These are phyloP conservation scores for Exserohilum turcica DNA, from an alignment of 2,329 filamentous ascomycete genomes.

Conservation along the genomic window DNA sequence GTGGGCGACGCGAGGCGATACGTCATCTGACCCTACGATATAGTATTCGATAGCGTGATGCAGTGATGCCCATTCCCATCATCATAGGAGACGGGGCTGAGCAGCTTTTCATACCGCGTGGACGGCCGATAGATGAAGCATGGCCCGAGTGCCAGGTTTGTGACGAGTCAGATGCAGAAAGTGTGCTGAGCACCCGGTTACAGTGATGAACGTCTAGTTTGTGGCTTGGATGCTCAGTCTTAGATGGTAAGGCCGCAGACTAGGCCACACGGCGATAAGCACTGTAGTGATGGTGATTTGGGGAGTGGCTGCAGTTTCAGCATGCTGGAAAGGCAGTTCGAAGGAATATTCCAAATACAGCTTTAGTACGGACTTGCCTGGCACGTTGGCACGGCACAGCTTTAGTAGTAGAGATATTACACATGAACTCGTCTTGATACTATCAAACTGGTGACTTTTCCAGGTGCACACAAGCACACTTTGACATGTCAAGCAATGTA, in stretches of 20 bases:
- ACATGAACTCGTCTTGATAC: no score
- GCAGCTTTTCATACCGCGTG: background rate
- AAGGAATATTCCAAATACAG: background rate
- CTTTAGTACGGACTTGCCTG: background rate
- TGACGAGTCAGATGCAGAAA: background rate
- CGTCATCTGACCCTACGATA: constrained; percentile 19
- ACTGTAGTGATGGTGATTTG: no score
- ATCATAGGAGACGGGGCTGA: background rate
- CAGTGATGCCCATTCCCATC: constrained; percentile 25
- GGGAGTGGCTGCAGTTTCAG: background rate
- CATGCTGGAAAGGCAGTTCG: background rate
- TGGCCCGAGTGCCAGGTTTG: background rate
- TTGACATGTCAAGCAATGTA: background rate
- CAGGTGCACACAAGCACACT: background rate
- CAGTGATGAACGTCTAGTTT: background rate
- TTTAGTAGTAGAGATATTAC: background rate
- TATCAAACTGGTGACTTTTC: background rate
- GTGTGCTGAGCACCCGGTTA: background rate
- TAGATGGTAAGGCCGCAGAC: background rate
- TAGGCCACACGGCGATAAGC: background rate
- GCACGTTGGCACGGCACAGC: background rate
- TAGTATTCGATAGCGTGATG: constrained; percentile 26
- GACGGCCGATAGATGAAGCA: constrained; percentile 3
- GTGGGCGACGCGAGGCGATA: background rate
- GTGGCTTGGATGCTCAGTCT: background rate